These are phyloP conservation scores for Mycothermus thermophilus DNA, from an alignment of 495 filamentous ascomycete genomes.

Conservation along the genomic window DNA sequence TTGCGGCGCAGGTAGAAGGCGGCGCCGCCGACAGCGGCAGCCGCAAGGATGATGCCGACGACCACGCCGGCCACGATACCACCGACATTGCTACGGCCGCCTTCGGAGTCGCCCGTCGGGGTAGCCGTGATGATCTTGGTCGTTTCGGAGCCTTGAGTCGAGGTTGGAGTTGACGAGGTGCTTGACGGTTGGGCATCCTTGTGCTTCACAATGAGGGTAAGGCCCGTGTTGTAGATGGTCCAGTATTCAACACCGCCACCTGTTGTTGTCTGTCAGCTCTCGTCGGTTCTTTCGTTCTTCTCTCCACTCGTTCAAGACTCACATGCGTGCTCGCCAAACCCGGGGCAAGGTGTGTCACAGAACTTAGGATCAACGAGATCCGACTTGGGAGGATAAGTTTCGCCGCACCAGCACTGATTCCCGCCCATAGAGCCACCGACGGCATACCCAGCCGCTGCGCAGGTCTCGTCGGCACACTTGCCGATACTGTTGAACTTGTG, in stretches of 20 bases:
- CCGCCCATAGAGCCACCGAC: slow-evolving; percentile 10
- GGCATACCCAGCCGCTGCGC: slow-evolving; percentile 2
- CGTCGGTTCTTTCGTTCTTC: too few species aligned
- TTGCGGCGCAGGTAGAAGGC: slow-evolving; percentile 67
- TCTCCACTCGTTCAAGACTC: too few species aligned
- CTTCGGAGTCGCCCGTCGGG: slow-evolving; percentile 6
- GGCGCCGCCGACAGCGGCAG: slow-evolving; percentile 47
- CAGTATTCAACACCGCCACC: slow-evolving; percentile 38
- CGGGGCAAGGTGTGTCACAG: slow-evolving; percentile 46
- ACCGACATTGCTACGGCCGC: slow-evolving; percentile 29
- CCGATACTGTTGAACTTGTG: slow-evolving; percentile 8
- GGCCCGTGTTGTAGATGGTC: slow-evolving; percentile 40
- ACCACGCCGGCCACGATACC: slow-evolving; percentile 84
- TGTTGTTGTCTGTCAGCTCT: too few species aligned
- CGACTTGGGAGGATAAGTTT: slow-evolving; percentile 36
- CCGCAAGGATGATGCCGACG: slow-evolving; percentile 61
- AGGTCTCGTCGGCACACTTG: slow-evolving; percentile 8
- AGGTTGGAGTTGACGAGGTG: background rate
- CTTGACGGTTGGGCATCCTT: background rate
- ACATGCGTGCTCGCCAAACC: slow-evolving; percentile 43
- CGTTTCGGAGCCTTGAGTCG: background rate
- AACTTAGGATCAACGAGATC: slow-evolving; percentile 31
- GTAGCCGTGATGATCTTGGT: slow-evolving; percentile 1
- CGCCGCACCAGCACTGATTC: slow-evolving; percentile 47
- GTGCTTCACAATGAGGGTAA: slow-evolving; percentile 12